These are phyloP conservation scores for Hyaloperonospora brassicae DNA, from an alignment of 352 stramenopile species.

Conservation along the genomic window DNA sequence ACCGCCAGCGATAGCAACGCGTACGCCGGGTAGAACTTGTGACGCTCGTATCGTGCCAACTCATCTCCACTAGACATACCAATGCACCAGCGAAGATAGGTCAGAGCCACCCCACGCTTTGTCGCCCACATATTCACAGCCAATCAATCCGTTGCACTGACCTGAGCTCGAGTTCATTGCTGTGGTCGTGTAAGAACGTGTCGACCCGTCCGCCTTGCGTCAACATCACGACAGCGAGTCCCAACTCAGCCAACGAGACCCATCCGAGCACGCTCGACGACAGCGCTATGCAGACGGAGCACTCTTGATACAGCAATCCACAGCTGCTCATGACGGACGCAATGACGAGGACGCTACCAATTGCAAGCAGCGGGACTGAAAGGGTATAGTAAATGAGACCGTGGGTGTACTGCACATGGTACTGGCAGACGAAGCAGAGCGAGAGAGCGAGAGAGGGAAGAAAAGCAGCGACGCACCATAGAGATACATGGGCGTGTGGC, in stretches of 20 bases:
- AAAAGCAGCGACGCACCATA: constrained; percentile 30
- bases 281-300: constrained; percentile 37
- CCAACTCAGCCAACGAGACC: constrained; percentile 58
- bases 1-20: constrained; percentile 50
- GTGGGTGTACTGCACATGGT: neutral
- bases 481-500: constrained; percentile 59
- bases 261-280: constrained; percentile 54
- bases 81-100: neutral
- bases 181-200: constrained; percentile 60
- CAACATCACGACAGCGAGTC: constrained; percentile 68
- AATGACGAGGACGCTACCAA: constrained; percentile 45
- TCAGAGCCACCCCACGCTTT: no score
- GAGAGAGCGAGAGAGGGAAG: no score
- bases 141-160: constrained; percentile 4
- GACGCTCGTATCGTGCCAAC: constrained; percentile 46
- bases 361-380: constrained; percentile 42
- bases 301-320: constrained; percentile 39
- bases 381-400: constrained; percentile 5
- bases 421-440: no score
- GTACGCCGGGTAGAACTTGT: constrained; percentile 73
- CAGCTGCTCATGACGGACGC: constrained; percentile 61
- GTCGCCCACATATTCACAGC: neutral
- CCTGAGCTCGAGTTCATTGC: constrained; percentile 59
- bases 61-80: constrained; percentile 24
- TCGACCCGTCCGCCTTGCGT: constrained; percentile 58